These are phyloP conservation scores for Penicillium silybi DNA, from an alignment of 495 filamentous ascomycete species.

Conservation along the genomic window DNA sequence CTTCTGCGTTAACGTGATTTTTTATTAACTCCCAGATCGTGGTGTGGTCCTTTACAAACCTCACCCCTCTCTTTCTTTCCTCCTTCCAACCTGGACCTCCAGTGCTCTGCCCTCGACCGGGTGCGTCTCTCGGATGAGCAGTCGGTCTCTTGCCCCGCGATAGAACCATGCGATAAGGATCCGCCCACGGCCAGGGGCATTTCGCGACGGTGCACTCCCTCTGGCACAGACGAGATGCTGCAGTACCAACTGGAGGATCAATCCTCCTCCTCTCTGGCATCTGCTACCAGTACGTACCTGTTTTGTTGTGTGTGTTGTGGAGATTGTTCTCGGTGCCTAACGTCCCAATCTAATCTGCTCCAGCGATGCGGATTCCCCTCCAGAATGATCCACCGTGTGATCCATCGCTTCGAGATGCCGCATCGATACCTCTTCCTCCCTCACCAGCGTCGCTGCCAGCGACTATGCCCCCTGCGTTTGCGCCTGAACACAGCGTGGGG, in stretches of 20 bases:
- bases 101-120: constrained; percentile 9
- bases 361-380: constrained; percentile 28
- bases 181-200: constrained; percentile 19
- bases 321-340: constrained; percentile 13
- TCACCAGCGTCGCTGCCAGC: constrained; percentile 24
- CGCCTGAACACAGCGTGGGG: constrained; percentile 14
- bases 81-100: constrained; percentile 19
- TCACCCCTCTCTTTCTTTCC: neutral
- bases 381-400: constrained; percentile 30
- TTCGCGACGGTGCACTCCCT: constrained; percentile 22
- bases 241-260: constrained; percentile 33
- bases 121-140: constrained; percentile 12
- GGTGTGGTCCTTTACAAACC: too few relatives aligned
- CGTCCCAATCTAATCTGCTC: constrained; percentile 22
- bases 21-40: too few relatives aligned
- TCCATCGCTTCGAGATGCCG: constrained; percentile 24
- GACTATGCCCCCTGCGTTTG: constrained; percentile 4
- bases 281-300: constrained; percentile 35
- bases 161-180: constrained; percentile 32
- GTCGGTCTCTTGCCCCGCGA: constrained; percentile 18
- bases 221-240: constrained; percentile 35
- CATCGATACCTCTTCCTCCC: constrained; percentile 25
- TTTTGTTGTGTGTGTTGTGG: constrained; percentile 1
- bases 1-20: neutral
- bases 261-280: constrained; percentile 27